Percentiles rank a stretch among this genome's conserved stretches.
Conservation (phyloP, 228 moss, liverwort and hornwort genomes). For the Sphagnum magellanicum region DNA sequence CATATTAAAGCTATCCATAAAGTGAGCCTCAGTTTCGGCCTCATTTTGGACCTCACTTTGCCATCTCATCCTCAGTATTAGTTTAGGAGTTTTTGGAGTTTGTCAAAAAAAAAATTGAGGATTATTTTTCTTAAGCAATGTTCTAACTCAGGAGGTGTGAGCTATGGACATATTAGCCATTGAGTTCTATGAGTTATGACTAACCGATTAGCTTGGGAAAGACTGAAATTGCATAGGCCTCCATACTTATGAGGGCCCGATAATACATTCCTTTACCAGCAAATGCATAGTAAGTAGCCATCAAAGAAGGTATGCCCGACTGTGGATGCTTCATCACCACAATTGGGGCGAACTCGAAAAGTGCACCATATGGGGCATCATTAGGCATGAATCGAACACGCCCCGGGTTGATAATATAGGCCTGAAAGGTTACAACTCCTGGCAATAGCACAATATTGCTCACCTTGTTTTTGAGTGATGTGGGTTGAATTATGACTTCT, state of each 20-base stretch:
- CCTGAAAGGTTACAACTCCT: constrained; percentile 28
- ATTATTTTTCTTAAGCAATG: too few relatives aligned
- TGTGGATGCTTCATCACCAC: constrained; percentile 20
- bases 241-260: constrained; percentile 26
- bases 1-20: too few relatives aligned
- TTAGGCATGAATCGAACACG: constrained; percentile 30
- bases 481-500: constrained; percentile 21
- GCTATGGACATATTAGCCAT: too few relatives aligned
- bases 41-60: too few relatives aligned
- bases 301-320: constrained; percentile 4
- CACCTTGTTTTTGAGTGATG: constrained; percentile 24
- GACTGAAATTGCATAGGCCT: constrained; percentile 24
- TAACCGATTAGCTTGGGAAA: constrained; percentile 6
- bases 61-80: too few relatives aligned
- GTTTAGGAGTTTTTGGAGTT: too few relatives aligned
- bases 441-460: constrained; percentile 17
- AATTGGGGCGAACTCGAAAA: constrained; percentile 36
- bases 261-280: constrained; percentile 46
- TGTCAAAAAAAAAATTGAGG: too few relatives aligned
- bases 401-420: constrained; percentile 42
- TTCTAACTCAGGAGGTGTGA: too few relatives aligned
- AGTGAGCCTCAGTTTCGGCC: too few relatives aligned
- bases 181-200: background rate
- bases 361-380: constrained; percentile 34
- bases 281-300: constrained; percentile 25